phyloP scores from a whole-genome alignment of 2,329 filamentous ascomycete genomes.

The Bipolaris gigantea region DNA sequence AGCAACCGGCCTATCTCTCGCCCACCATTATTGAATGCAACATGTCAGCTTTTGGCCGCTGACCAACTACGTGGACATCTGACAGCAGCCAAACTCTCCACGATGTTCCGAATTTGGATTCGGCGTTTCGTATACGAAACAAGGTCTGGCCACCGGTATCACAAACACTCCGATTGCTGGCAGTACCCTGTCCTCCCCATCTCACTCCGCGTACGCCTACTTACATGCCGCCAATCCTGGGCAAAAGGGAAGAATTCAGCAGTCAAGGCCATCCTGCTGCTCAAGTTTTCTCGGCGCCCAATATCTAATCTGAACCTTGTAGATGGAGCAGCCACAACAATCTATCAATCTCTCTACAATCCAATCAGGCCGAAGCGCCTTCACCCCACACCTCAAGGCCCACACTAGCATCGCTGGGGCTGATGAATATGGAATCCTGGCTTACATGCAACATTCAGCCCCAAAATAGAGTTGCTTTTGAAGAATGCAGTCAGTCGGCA shows the following conservation, averaged over 20 bases:
- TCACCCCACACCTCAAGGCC: not conserved
- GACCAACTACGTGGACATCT: not conserved
- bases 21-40: not conserved
- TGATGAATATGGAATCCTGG: not conserved
- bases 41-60: slow-evolving; percentile 1
- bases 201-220: not conserved
- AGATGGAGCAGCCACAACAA: not conserved
- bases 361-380: not conserved
- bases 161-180: not conserved
- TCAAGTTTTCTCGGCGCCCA: not conserved
- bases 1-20: not conserved
- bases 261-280: not conserved
- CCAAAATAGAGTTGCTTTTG: not conserved
- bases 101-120: not conserved
- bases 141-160: not conserved
- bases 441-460: not conserved
- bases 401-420: not conserved
- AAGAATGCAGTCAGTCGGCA: not conserved
- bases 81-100: not conserved
- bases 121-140: not conserved
- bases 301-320: not conserved
- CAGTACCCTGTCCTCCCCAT: not conserved
- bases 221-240: not conserved
- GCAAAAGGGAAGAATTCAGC: not conserved
- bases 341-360: not conserved